These are phyloP conservation scores for Babesia bigemina DNA, from an alignment of 169 alveolate genomes.

Conservation along the genomic window DNA sequence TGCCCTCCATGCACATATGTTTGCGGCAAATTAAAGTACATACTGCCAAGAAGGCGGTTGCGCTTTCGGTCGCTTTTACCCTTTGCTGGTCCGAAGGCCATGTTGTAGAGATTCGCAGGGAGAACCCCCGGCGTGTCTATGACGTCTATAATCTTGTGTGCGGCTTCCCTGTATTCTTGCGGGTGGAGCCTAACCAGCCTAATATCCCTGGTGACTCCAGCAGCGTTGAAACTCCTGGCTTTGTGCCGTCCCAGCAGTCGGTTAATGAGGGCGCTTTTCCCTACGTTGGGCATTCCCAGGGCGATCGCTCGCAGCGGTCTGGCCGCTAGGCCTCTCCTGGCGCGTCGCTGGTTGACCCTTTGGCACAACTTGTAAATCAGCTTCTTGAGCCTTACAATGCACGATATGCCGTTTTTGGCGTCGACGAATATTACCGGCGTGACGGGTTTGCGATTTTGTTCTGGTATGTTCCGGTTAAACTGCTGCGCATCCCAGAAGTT, in stretches of 20 bases:
- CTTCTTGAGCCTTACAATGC: constrained; percentile 71
- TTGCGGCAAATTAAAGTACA: constrained; percentile 29
- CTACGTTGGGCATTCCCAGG: constrained; percentile 84
- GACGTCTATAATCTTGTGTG: constrained; percentile 65
- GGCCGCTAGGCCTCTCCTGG: constrained; percentile 63
- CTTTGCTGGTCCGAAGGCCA: constrained; percentile 32
- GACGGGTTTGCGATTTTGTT: constrained; percentile 58
- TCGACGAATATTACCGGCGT: constrained; percentile 76
- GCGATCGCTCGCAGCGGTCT: constrained; percentile 78
- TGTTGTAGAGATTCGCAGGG: constrained; percentile 68
- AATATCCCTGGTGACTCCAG: constrained; percentile 78
- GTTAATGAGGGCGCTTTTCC: constrained; percentile 81
- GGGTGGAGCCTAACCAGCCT: constrained; percentile 61
- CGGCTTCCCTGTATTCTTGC: constrained; percentile 53
- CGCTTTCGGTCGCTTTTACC: constrained; percentile 47
- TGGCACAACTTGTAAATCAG: constrained; percentile 66
- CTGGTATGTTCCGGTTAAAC: constrained; percentile 66
- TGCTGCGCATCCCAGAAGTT: constrained; percentile 45
- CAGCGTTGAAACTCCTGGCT: constrained; percentile 75
- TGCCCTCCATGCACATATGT: constrained; percentile 35
- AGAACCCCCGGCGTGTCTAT: constrained; percentile 80
- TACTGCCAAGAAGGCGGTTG: constrained; percentile 43
- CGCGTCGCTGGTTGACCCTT: constrained; percentile 62
- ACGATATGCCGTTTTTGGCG: constrained; percentile 70
- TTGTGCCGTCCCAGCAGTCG: constrained; percentile 75